Percentiles rank a stretch among this genome's conserved stretches.
These are phyloP conservation scores for Alternaria sp. DNA, from an alignment of 2,329 filamentous ascomycete genomes.

Conservation along the genomic window DNA sequence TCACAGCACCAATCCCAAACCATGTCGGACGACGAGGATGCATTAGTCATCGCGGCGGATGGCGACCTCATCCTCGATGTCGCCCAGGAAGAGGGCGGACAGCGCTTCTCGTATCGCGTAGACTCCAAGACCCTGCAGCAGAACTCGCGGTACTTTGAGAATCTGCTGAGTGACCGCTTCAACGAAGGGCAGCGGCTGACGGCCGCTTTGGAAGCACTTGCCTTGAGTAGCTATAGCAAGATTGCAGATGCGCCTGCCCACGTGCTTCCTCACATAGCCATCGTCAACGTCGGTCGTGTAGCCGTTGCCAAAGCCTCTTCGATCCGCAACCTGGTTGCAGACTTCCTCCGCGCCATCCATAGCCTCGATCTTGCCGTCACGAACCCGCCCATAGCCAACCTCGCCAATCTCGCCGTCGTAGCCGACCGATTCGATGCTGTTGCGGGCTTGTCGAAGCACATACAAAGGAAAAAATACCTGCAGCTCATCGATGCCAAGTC, in stretches of 20 bases:
- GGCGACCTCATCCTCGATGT: constrained; percentile 73
- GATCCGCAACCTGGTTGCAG: constrained; percentile 68
- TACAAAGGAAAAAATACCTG: constrained; percentile 55
- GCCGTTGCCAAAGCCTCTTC: constrained; percentile 67
- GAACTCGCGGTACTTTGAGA: constrained; percentile 73
- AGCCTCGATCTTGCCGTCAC: constrained; percentile 54
- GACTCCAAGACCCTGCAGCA: constrained; percentile 62
- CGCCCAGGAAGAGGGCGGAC: constrained; percentile 65
- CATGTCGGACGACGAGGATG: constrained; percentile 34
- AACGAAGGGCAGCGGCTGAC: constrained; percentile 65
- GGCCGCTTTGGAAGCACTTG: constrained; percentile 59
- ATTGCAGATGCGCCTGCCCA: constrained; percentile 57
- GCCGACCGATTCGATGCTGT: constrained; percentile 76
- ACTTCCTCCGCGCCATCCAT: constrained; percentile 72
- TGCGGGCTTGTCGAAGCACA: constrained; percentile 60
- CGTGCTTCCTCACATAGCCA: constrained; percentile 68
- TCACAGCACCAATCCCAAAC: constrained; percentile 8
- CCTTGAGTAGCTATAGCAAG: constrained; percentile 51
- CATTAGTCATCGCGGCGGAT: constrained; percentile 60
- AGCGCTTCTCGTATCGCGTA: constrained; percentile 67
- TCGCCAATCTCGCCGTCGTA: constrained; percentile 71
- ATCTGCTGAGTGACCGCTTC: constrained; percentile 70
- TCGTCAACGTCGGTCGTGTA: constrained; percentile 72
- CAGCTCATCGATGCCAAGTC: constrained; percentile 52
- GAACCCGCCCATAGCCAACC: constrained; percentile 63